Conservation (phyloP, 768 basidiomycete genomes). For the Leccinum boreale region DNA sequence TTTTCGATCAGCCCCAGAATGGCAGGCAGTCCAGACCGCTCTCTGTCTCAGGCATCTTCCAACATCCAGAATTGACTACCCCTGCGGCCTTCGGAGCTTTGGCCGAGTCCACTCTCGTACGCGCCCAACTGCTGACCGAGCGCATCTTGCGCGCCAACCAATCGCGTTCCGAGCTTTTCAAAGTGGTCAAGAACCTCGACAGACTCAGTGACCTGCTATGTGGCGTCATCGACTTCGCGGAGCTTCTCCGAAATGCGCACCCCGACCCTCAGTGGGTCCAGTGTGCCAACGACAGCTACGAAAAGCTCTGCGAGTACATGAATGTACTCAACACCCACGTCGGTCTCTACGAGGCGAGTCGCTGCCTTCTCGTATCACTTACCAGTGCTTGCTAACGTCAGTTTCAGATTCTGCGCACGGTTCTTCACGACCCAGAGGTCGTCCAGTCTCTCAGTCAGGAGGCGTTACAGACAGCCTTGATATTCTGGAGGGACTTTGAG, state of each 20-base stretch:
- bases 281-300: slow-evolving; percentile 85
- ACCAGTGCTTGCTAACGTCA: slow-evolving; percentile 16
- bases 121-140: slow-evolving; percentile 79
- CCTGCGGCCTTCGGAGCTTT: slow-evolving; percentile 70
- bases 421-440: slow-evolving; percentile 66
- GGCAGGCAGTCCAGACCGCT: slow-evolving; percentile 38
- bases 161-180: slow-evolving; percentile 69
- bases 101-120: slow-evolving; percentile 73
- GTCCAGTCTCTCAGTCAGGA: slow-evolving; percentile 66
- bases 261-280: slow-evolving; percentile 82
- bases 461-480: slow-evolving; percentile 82
- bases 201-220: slow-evolving; percentile 94
- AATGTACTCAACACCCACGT: slow-evolving; percentile 94
- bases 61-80: slow-evolving; percentile 66
- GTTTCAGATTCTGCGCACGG: slow-evolving; percentile 62
- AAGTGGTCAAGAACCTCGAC: slow-evolving; percentile 95
- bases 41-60: slow-evolving; percentile 77
- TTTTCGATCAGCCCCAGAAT: slow-evolving; percentile 66
- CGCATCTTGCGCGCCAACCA: slow-evolving; percentile 75
- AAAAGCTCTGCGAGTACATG: slow-evolving; percentile 94
- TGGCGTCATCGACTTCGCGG: slow-evolving; percentile 94
- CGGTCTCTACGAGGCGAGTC: slow-evolving; percentile 81
- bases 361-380: slow-evolving; percentile 3
- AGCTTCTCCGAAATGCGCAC: slow-evolving; percentile 90
- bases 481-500: slow-evolving; percentile 96